These are phyloP conservation scores for Syzygium grande DNA, from an alignment of 345 rosid genomes.

Conservation along the genomic window DNA sequence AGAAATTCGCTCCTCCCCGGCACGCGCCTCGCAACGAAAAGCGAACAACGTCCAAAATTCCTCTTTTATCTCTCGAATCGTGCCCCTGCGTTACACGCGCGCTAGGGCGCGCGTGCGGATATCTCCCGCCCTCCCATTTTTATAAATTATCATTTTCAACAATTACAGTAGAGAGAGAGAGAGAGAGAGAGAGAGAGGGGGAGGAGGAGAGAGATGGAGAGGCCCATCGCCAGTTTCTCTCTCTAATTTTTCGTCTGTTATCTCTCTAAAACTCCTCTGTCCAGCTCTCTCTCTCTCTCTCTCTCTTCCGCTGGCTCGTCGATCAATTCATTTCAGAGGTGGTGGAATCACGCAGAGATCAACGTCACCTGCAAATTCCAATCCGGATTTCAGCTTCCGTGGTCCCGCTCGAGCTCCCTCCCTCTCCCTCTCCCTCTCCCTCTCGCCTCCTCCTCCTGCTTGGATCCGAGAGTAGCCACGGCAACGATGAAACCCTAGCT, in stretches of 20 bases:
- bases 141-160: background rate
- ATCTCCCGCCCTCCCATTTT: background rate
- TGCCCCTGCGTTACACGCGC: background rate
- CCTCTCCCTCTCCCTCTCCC: background rate
- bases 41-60: background rate
- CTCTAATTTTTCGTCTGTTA: background rate
- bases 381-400: background rate
- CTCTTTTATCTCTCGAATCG: background rate
- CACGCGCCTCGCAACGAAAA: background rate
- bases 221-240: background rate
- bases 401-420: background rate
- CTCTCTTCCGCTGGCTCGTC: slow-evolving; percentile 8
- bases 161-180: background rate
- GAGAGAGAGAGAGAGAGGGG: background rate
- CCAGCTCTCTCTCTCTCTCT: slow-evolving; percentile 7
- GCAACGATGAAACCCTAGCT: slow-evolving; percentile 20
- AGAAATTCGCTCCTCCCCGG: background rate
- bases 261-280: background rate
- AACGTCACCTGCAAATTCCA: background rate
- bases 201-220: background rate
- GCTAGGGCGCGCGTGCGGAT: background rate
- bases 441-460: background rate
- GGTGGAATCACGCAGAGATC: background rate
- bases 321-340: slow-evolving; percentile 4
- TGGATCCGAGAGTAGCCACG: slow-evolving; percentile 1